phyloP scores from a whole-genome alignment of 305 asterid genomes.

The Fraxinus platypoda region DNA sequence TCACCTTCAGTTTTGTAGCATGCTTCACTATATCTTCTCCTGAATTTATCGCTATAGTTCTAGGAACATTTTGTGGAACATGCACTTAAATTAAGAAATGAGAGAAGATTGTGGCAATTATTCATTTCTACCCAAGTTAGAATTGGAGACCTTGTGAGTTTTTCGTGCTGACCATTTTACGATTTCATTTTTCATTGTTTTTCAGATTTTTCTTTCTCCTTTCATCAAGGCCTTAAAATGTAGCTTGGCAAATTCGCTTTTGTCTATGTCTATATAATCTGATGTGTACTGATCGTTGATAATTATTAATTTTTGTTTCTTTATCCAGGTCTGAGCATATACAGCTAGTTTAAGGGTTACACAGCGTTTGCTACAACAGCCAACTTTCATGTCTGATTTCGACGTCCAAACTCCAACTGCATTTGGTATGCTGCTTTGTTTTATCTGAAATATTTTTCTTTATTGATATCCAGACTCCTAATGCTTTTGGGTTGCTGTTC shows the following conservation, averaged over 20 bases:
- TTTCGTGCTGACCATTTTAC: background rate
- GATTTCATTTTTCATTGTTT: background rate
- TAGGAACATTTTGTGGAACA: background rate
- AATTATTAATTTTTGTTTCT: background rate
- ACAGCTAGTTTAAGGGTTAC: background rate
- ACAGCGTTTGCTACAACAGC: background rate
- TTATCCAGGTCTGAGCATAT: constrained; percentile 9
- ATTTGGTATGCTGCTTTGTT: background rate
- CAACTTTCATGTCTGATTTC: constrained; percentile 28
- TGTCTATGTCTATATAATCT: background rate
- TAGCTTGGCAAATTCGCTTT: background rate
- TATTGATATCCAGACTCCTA: background rate
- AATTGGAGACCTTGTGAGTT: background rate
- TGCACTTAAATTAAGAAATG: background rate
- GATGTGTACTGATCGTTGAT: background rate
- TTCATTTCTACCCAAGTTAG: background rate
- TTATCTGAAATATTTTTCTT: background rate
- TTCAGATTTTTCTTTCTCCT: background rate
- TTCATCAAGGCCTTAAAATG: background rate
- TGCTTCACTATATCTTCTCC: background rate
- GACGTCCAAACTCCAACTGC: constrained; percentile 22
- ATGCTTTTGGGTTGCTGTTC: constrained; percentile 1
- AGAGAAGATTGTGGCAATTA: background rate
- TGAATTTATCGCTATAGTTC: background rate
- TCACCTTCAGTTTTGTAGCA: background rate